A percentile compares a stretch with the other conserved stretches of the same genome.
Evolutionary conservation across 1,139 yeast species (phyloP).

Genomic region (Saccharomyces hybrid): DNA sequence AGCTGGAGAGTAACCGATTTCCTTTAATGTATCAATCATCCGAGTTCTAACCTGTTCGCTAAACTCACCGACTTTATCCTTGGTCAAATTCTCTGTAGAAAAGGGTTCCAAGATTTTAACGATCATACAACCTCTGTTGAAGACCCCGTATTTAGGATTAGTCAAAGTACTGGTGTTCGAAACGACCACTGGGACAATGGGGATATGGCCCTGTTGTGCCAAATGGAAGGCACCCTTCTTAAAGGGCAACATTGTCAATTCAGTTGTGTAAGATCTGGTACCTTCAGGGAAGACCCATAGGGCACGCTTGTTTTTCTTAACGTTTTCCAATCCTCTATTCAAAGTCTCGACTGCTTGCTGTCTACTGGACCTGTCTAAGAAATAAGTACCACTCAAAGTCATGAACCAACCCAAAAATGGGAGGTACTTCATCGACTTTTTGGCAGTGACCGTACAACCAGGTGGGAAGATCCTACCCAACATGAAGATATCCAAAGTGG

Average conservation of each 20-base stretch:
- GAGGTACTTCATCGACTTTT: slow-evolving; percentile 68
- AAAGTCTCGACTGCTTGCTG: slow-evolving; percentile 68
- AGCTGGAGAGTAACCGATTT: slow-evolving; percentile 38
- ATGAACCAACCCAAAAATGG: slow-evolving; percentile 98
- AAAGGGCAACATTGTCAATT: slow-evolving; percentile 70
- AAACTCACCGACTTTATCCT: slow-evolving; percentile 52
- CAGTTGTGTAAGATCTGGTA: slow-evolving; percentile 70
- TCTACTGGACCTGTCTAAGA: slow-evolving; percentile 74
- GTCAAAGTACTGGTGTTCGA: slow-evolving; percentile 75
- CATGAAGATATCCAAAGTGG: slow-evolving; percentile 72
- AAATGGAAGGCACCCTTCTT: slow-evolving; percentile 97
- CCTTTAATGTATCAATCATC: slow-evolving; percentile 36
- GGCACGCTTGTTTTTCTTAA: slow-evolving; percentile 57
- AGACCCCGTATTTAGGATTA: slow-evolving; percentile 47
- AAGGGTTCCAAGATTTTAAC: slow-evolving; percentile 65
- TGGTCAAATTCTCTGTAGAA: slow-evolving; percentile 48
- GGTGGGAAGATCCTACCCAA: slow-evolving; percentile 80
- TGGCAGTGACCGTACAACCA: slow-evolving; percentile 89
- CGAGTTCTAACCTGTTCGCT: slow-evolving; percentile 35
- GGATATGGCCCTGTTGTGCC: slow-evolving; percentile 87
- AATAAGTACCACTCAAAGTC: slow-evolving; percentile 84
- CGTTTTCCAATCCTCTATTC: slow-evolving; percentile 53
- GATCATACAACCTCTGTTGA: slow-evolving; percentile 58
- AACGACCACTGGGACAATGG: slow-evolving; percentile 80
- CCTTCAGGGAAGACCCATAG: slow-evolving; percentile 93